phyloP scores from a whole-genome alignment of 2,329 filamentous ascomycete species.

The Sarocladiaceae sp. region DNA sequence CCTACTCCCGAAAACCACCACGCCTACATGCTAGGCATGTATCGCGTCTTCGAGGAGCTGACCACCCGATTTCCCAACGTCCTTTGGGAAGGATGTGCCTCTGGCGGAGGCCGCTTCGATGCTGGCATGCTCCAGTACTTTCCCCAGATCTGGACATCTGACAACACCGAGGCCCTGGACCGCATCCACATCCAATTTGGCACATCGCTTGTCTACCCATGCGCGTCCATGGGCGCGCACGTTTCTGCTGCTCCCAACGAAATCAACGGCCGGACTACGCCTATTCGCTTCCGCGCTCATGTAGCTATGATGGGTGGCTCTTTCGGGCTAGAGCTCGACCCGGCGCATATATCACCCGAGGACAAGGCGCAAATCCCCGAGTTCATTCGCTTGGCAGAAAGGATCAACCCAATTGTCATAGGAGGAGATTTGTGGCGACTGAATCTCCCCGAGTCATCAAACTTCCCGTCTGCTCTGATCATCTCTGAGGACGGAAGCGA shows the following conservation, averaged over 20 bases:
- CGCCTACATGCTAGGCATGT: slow-evolving; percentile 59
- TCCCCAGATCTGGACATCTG: slow-evolving; percentile 62
- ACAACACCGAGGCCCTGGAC: slow-evolving; percentile 60
- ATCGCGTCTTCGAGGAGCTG: slow-evolving; percentile 56
- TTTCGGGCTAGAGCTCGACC: slow-evolving; percentile 62
- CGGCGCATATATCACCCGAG: slow-evolving; percentile 41
- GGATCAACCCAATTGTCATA: slow-evolving; percentile 56
- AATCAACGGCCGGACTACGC: slow-evolving; percentile 49
- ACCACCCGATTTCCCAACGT: slow-evolving; percentile 57
- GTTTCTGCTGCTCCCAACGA: slow-evolving; percentile 58
- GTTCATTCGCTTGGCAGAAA: slow-evolving; percentile 49
- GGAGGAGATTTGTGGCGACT: slow-evolving; percentile 57
- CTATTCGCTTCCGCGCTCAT: slow-evolving; percentile 57
- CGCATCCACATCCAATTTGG: slow-evolving; percentile 61
- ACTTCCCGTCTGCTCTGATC: slow-evolving; percentile 60
- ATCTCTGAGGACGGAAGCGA: slow-evolving; percentile 44
- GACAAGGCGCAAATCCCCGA: slow-evolving; percentile 50
- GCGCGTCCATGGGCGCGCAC: slow-evolving; percentile 62
- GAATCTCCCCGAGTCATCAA: slow-evolving; percentile 51
- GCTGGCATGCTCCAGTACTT: slow-evolving; percentile 60
- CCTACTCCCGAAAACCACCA: slow-evolving; percentile 50
- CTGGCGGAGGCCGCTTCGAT: slow-evolving; percentile 62
- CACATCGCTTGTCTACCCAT: slow-evolving; percentile 58
- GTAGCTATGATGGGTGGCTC: slow-evolving; percentile 67
- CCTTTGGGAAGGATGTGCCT: slow-evolving; percentile 63